A percentile compares a stretch with the other conserved stretches of the same genome.
phyloP scores from a whole-genome alignment of 2,329 filamentous ascomycete genomes.

The Chaetomiaceae sp. region DNA sequence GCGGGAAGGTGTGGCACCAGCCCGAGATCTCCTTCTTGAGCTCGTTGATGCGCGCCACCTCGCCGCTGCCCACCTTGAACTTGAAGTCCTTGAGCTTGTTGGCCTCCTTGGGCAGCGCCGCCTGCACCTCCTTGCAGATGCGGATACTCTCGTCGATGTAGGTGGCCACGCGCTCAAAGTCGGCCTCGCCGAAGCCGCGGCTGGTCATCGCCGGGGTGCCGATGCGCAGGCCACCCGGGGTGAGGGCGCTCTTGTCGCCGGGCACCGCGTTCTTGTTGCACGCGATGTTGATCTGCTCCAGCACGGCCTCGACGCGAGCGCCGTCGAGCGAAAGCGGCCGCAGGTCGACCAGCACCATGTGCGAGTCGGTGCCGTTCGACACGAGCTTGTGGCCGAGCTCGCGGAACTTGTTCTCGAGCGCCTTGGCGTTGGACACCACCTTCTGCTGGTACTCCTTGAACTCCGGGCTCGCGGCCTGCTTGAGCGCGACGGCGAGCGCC shows the following conservation, averaged over 20 bases:
- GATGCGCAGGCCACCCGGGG: slow-evolving; percentile 89
- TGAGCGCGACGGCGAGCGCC: slow-evolving; percentile 85
- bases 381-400: slow-evolving; percentile 89
- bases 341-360: slow-evolving; percentile 93
- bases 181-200: slow-evolving; percentile 84
- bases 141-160: slow-evolving; percentile 90
- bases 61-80: slow-evolving; percentile 74
- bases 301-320: slow-evolving; percentile 88
- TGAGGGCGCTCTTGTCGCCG: slow-evolving; percentile 94
- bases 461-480: slow-evolving; percentile 84
- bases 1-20: slow-evolving; percentile 87
- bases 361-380: slow-evolving; percentile 91
- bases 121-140: slow-evolving; percentile 84
- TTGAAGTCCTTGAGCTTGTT: slow-evolving; percentile 99
- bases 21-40: slow-evolving; percentile 82
- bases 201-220: slow-evolving; percentile 97
- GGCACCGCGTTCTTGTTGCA: slow-evolving; percentile 99
- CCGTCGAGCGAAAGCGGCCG: slow-evolving; percentile 83
- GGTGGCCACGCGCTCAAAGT: slow-evolving; percentile 82
- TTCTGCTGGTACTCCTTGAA: slow-evolving; percentile 93
- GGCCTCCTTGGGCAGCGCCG: slow-evolving; percentile 80
- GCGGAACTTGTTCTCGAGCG: slow-evolving; percentile 79
- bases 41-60: slow-evolving; percentile 73
- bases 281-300: slow-evolving; percentile 97
- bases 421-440: slow-evolving; percentile 89